These are phyloP conservation scores for Musa schizocarpa DNA, from an alignment of 176 grass and related monocot genomes.

Conservation along the genomic window DNA sequence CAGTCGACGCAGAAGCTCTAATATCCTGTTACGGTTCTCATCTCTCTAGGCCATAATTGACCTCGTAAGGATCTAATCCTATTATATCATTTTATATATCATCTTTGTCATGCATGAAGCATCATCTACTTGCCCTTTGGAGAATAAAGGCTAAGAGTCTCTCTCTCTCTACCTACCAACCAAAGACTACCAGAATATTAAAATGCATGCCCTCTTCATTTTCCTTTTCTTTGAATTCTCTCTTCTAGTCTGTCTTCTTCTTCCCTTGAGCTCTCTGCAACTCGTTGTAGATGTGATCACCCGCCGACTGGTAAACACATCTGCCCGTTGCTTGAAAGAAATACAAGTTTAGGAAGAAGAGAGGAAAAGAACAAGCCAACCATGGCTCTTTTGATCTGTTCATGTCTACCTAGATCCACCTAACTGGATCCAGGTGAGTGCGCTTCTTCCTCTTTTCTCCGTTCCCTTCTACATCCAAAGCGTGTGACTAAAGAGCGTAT, in stretches of 20 bases:
- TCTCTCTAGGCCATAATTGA: too few species aligned
- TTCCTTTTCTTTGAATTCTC: neutral
- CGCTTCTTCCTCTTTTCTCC: neutral
- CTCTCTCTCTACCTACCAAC: neutral
- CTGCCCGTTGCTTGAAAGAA: neutral
- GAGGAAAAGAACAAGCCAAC: neutral
- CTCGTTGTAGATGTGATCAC: neutral
- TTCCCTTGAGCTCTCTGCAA: neutral
- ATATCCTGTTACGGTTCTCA: too few species aligned
- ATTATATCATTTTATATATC: neutral
- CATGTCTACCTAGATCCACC: constrained; percentile 13
- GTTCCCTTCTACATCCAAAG: neutral
- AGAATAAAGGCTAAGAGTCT: neutral
- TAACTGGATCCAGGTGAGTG: constrained; percentile 20
- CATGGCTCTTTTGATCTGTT: constrained; percentile 15
- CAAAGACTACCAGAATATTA: neutral
- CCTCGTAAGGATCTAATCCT: too few species aligned
- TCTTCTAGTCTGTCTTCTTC: too few species aligned
- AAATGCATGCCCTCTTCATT: neutral
- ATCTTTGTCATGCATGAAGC: neutral
- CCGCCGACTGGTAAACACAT: neutral
- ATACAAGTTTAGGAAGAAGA: neutral
- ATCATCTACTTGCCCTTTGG: neutral
- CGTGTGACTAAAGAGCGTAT: neutral
- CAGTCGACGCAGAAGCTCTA: too few species aligned